Percentiles rank a stretch among this genome's conserved stretches.
These are phyloP conservation scores for Populus nigra DNA, from an alignment of 345 rosid genomes.

Conservation along the genomic window DNA sequence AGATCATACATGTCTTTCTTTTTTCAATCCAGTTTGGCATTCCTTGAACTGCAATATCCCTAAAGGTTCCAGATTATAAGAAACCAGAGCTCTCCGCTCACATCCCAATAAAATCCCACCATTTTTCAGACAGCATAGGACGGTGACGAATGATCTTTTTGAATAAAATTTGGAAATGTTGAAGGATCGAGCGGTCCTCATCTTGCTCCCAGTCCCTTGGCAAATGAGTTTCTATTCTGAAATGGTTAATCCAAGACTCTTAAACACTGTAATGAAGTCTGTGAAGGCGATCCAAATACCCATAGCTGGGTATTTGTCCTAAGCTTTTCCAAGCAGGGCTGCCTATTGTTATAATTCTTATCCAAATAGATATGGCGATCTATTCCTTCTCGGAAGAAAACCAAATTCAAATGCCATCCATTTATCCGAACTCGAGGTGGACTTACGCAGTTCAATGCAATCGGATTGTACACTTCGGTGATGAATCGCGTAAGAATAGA, in stretches of 20 bases:
- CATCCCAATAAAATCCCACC: constrained; percentile 80
- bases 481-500: constrained; percentile 55
- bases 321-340: constrained; percentile 51
- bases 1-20: no score
- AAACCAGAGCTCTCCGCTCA: constrained; percentile 40
- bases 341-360: constrained; percentile 28
- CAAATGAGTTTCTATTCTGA: constrained; percentile 55
- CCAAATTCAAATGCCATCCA: constrained; percentile 43
- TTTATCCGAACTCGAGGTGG: constrained; percentile 21
- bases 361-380: no score
- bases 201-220: constrained; percentile 67
- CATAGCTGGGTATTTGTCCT: constrained; percentile 55
- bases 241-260: constrained; percentile 46
- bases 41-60: no score
- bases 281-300: constrained; percentile 49
- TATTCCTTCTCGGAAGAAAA: constrained; percentile 11
- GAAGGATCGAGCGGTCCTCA: constrained; percentile 31
- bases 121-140: constrained; percentile 51
- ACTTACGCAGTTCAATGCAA: constrained; percentile 27
- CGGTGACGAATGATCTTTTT: constrained; percentile 48
- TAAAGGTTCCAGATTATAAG: no score
- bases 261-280: constrained; percentile 44
- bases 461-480: constrained; percentile 43
- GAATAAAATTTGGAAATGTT: constrained; percentile 49
- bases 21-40: no score